Evolutionary conservation across 805 yeast species (phyloP).

Genomic region (Nakazawaea ambrosiae): DNA sequence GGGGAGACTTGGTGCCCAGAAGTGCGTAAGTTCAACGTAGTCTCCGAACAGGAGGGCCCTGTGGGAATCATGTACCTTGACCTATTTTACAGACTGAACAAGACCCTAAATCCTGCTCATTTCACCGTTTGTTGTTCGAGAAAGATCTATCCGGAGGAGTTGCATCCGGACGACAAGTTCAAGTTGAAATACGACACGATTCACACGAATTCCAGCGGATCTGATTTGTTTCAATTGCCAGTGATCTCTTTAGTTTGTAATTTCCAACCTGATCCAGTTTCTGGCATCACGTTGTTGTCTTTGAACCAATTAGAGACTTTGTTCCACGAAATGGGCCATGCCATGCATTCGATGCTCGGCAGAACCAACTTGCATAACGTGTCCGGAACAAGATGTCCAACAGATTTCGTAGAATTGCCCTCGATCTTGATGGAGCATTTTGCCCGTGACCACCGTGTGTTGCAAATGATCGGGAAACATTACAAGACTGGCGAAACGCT

Average conservation of each 20-base stretch:
- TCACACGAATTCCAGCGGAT: conserved; percentile 27
- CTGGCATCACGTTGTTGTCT: conserved; percentile 51
- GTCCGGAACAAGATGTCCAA: conserved; percentile 90
- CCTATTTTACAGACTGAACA: conserved; percentile 69
- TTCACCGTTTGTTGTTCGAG: conserved; percentile 95
- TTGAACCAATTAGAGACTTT: conserved; percentile 84
- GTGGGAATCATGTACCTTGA: conserved; percentile 87
- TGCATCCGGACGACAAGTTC: conserved; percentile 30
- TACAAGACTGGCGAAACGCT: conserved; percentile 57
- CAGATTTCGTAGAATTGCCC: conserved; percentile 95
- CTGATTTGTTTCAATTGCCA: conserved; percentile 67
- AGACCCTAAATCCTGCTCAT: conserved; percentile 86
- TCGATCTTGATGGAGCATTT: conserved; percentile 95
- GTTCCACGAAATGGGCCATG: conserved; percentile 99
- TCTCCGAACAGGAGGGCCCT: conserved; percentile 52
- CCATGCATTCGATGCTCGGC: conserved; percentile 96
- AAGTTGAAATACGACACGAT: conserved; percentile 24
- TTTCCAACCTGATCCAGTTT: conserved; percentile 35
- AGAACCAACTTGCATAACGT: conserved; percentile 85
- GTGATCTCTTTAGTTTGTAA: conserved; percentile 87
- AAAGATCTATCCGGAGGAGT: conserved; percentile 53
- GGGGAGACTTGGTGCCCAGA: conserved; percentile 90
- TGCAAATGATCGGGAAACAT: conserved; percentile 68
- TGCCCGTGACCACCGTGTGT: conserved; percentile 73
- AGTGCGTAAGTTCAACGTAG: conserved; percentile 75